Percentiles rank a stretch among this genome's conserved stretches.
Evolutionary conservation across 129 eudicot genomes (phyloP).

Genomic region (Logfia minima): DNA sequence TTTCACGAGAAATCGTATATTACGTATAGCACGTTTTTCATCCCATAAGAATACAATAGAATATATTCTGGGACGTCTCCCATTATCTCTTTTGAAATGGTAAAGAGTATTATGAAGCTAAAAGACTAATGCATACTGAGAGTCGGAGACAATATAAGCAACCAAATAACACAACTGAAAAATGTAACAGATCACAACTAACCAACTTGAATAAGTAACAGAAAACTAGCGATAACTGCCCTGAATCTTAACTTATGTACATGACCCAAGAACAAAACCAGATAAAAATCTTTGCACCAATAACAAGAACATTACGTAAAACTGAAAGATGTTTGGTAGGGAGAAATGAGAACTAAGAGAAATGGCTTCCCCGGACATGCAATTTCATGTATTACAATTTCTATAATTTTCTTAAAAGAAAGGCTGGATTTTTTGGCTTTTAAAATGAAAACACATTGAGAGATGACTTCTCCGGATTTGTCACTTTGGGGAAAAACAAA

Average conservation of each 20-base stretch:
- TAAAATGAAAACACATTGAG: neutral
- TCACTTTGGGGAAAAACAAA: neutral
- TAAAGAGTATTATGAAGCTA: neutral
- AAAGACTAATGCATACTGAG: neutral
- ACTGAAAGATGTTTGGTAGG: neutral
- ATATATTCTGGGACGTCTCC: neutral
- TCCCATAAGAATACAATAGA: neutral
- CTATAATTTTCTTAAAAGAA: neutral
- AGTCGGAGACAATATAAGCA: neutral
- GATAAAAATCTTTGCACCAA: neutral
- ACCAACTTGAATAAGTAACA: too few species aligned
- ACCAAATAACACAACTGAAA: neutral
- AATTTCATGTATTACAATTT: neutral
- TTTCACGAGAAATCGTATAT: constrained; percentile 17
- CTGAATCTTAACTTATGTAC: neutral
- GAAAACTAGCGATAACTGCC: too few species aligned
- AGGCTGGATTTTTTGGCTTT: neutral
- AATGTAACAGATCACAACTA: too few species aligned
- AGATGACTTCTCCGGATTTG: neutral
- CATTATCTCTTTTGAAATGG: neutral
- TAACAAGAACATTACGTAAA: neutral
- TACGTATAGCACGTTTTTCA: neutral
- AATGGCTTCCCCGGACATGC: neutral
- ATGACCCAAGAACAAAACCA: neutral
- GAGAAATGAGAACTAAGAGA: neutral